Percentiles rank a stretch among this genome's conserved stretches.
These are phyloP conservation scores for Pythium sukuiense DNA, from an alignment of 352 stramenopile species.

Conservation along the genomic window DNA sequence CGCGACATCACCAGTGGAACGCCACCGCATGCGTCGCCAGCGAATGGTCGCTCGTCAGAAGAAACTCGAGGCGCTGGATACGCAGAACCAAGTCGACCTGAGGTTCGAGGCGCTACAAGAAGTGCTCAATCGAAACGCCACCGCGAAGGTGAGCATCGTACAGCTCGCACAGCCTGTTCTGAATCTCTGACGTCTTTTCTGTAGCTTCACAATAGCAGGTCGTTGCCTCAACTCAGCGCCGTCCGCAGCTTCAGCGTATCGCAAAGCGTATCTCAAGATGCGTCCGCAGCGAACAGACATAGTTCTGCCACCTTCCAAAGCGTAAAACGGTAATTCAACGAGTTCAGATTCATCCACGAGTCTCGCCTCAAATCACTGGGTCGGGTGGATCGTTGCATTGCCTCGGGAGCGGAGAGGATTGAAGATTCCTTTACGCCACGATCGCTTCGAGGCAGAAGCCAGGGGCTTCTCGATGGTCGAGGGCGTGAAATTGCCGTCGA, in stretches of 20 bases:
- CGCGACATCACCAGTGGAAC: constrained; percentile 6
- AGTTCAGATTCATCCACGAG: neutral
- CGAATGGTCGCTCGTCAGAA: constrained; percentile 36
- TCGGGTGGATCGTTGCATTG: constrained; percentile 1
- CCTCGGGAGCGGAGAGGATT: constrained; percentile 11
- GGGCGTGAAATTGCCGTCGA: constrained; percentile 46
- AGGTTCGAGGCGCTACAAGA: constrained; percentile 57
- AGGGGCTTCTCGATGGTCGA: constrained; percentile 42
- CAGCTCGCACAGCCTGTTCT: neutral
- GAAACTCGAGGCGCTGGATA: constrained; percentile 54
- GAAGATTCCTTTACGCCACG: constrained; percentile 2
- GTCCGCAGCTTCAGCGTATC: neutral
- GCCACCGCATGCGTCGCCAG: constrained; percentile 21
- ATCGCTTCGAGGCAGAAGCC: neutral
- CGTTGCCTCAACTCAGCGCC: constrained; percentile 12
- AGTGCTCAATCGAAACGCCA: constrained; percentile 22
- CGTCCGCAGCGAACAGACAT: neutral
- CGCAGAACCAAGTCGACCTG: constrained; percentile 51
- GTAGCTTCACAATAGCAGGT: constrained; percentile 13
- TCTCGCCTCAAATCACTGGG: neutral
- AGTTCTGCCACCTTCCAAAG: neutral
- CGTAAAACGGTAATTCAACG: neutral
- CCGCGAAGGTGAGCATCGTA: constrained; percentile 5
- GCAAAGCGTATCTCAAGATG: neutral
- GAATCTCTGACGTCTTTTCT: neutral